Evolutionary conservation across 371 early-diverging fungal species (phyloP).

Genomic region (Mortierella sp.): DNA sequence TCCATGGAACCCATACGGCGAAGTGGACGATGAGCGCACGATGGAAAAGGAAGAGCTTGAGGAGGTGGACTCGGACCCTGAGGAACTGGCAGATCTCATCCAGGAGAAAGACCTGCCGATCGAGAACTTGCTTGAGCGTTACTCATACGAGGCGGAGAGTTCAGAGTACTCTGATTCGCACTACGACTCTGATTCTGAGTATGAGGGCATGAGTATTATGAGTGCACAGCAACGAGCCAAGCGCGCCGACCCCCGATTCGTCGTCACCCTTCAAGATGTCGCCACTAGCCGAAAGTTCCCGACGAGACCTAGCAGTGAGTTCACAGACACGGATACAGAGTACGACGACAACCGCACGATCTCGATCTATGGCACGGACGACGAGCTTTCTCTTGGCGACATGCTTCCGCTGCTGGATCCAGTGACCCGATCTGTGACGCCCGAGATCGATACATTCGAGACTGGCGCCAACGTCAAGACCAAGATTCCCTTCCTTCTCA

Average conservation of each 20-base stretch:
- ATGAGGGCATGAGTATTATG: slow-evolving; percentile 42
- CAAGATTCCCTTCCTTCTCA: slow-evolving; percentile 70
- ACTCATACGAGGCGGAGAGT: slow-evolving; percentile 49
- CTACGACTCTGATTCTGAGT: slow-evolving; percentile 50
- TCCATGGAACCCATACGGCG: slow-evolving; percentile 51
- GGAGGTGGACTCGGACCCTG: slow-evolving; percentile 50
- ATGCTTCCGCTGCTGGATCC: slow-evolving; percentile 51
- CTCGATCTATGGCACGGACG: slow-evolving; percentile 53
- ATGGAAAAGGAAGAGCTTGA: slow-evolving; percentile 62
- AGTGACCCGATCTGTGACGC: slow-evolving; percentile 24
- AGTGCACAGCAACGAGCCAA: slow-evolving; percentile 33
- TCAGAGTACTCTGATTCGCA: slow-evolving; percentile 56
- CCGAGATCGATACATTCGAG: slow-evolving; percentile 29
- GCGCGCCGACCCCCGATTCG: slow-evolving; percentile 45
- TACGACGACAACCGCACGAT: slow-evolving; percentile 55
- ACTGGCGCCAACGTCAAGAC: slow-evolving; percentile 66
- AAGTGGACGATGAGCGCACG: slow-evolving; percentile 63
- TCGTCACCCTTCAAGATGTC: slow-evolving; percentile 54
- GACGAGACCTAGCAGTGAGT: slow-evolving; percentile 52
- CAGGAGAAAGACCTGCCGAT: slow-evolving; percentile 60
- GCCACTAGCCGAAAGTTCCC: slow-evolving; percentile 47
- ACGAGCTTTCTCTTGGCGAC: slow-evolving; percentile 51
- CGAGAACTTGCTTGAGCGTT: slow-evolving; percentile 58
- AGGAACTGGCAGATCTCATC: slow-evolving; percentile 45
- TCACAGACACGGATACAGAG: slow-evolving; percentile 55